phyloP scores from a whole-genome alignment of 805 yeast genomes.

The Saturnispora saitoi region DNA sequence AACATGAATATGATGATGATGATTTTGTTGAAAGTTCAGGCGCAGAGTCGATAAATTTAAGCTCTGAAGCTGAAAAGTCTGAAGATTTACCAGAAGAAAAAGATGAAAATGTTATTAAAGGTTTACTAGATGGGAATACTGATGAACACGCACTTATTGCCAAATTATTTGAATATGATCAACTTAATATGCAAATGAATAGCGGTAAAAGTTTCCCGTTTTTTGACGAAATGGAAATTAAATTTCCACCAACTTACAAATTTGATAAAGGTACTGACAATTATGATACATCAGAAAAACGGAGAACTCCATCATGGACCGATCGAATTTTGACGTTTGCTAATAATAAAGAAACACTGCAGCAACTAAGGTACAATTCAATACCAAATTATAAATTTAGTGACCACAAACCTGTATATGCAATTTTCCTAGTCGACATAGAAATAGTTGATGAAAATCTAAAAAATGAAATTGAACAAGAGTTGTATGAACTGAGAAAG shows the following conservation, averaged over 20 bases:
- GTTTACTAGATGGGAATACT: not conserved
- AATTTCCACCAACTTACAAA: constrained; percentile 88
- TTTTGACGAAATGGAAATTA: constrained; percentile 72
- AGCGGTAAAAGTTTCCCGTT: constrained; percentile 71
- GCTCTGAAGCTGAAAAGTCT: not conserved
- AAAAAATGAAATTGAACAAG: constrained; percentile 42
- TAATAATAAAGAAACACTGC: constrained; percentile 44
- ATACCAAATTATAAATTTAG: constrained; percentile 55
- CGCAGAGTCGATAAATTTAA: not conserved
- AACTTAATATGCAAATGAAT: constrained; percentile 66
- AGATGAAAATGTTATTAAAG: constrained; percentile 5
- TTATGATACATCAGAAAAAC: constrained; percentile 88
- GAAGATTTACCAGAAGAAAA: not conserved
- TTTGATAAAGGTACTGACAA: constrained; percentile 76
- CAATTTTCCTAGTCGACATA: constrained; percentile 54
- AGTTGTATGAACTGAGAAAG: constrained; percentile 45
- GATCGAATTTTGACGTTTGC: constrained; percentile 67
- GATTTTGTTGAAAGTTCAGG: not conserved
- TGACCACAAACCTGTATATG: constrained; percentile 88
- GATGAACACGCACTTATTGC: constrained; percentile 14
- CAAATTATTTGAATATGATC: constrained; percentile 62
- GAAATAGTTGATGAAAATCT: constrained; percentile 54
- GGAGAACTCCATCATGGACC: constrained; percentile 96
- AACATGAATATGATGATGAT: not conserved
- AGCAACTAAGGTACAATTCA: constrained; percentile 53